Conservation (phyloP, 2,329 filamentous ascomycete species). For the Pleoardoris graminearum region DNA sequence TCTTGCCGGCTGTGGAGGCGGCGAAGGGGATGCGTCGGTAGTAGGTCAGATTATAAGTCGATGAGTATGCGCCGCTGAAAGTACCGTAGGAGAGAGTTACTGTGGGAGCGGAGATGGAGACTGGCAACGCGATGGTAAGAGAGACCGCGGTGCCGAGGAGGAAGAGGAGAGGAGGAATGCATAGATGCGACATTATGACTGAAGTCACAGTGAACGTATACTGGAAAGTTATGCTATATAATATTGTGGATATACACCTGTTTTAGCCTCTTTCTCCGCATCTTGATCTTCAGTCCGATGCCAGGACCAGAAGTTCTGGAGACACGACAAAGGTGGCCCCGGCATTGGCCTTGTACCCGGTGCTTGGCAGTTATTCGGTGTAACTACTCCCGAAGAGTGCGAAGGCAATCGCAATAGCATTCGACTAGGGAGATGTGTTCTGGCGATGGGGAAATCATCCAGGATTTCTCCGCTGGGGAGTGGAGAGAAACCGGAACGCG, state of each 20-base stretch:
- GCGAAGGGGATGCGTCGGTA: slow-evolving; percentile 65
- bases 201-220: background rate
- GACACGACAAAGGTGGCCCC: background rate
- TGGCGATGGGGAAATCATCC: too few species aligned
- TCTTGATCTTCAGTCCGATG: slow-evolving; percentile 20
- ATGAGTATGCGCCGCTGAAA: slow-evolving; percentile 58
- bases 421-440: background rate
- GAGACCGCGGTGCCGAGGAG: background rate
- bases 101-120: slow-evolving; percentile 13
- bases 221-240: background rate
- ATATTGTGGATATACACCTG: slow-evolving; percentile 1
- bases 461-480: too few species aligned
- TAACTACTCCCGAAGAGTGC: slow-evolving; percentile 10
- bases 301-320: slow-evolving; percentile 19
- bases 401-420: background rate
- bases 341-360: too few species aligned
- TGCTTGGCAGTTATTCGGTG: slow-evolving; percentile 13
- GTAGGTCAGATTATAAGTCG: slow-evolving; percentile 60
- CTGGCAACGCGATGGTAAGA: slow-evolving; percentile 16
- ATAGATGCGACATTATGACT: slow-evolving; percentile 18
- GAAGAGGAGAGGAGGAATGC: background rate
- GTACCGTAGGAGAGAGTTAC: slow-evolving; percentile 44
- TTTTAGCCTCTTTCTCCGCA: slow-evolving; percentile 35
- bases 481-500: too few species aligned
- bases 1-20: slow-evolving; percentile 59